Conservation (phyloP, 2,329 filamentous ascomycete species). For the Whalleya microplaca region DNA sequence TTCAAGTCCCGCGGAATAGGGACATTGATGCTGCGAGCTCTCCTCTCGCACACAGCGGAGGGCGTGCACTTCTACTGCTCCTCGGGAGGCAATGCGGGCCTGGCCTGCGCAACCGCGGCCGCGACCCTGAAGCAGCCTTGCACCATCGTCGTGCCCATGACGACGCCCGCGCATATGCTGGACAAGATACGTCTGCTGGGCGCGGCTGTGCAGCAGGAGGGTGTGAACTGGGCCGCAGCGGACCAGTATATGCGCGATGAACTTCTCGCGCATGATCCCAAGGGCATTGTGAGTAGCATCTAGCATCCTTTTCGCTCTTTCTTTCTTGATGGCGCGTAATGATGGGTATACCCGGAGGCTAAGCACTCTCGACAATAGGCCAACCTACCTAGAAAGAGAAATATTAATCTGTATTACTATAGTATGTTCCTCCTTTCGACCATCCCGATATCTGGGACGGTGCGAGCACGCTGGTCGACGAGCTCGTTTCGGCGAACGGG, state of each 20-base stretch:
- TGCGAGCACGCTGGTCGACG: conserved; percentile 60
- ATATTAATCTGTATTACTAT: conserved; percentile 39
- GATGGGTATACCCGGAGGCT: no score
- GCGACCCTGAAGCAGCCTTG: conserved; percentile 64
- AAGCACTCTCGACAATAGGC: no score
- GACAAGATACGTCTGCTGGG: conserved; percentile 71
- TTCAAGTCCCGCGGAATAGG: conserved; percentile 85
- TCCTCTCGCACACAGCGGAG: conserved; percentile 34
- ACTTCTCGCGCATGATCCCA: conserved; percentile 55
- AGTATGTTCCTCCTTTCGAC: conserved; percentile 72
- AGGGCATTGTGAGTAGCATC: conserved; percentile 38
- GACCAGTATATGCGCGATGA: conserved; percentile 66
- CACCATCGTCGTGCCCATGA: conserved; percentile 74
- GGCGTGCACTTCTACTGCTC: conserved; percentile 75
- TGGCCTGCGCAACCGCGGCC: conserved; percentile 78
- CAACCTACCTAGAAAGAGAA: neutral
- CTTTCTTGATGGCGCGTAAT: no score
- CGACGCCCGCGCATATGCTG: conserved; percentile 71
- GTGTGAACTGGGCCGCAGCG: conserved; percentile 70
- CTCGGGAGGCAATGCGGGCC: conserved; percentile 81
- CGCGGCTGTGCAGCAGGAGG: conserved; percentile 69
- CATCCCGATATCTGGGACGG: conserved; percentile 70
- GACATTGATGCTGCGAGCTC: conserved; percentile 62
- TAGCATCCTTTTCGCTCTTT: no score
- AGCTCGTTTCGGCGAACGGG: conserved; percentile 45